A percentile compares a stretch with the other conserved stretches of the same genome.
phyloP scores from a whole-genome alignment of 1,284 basidiomycete genomes.

The Cryptococcus sp. region DNA sequence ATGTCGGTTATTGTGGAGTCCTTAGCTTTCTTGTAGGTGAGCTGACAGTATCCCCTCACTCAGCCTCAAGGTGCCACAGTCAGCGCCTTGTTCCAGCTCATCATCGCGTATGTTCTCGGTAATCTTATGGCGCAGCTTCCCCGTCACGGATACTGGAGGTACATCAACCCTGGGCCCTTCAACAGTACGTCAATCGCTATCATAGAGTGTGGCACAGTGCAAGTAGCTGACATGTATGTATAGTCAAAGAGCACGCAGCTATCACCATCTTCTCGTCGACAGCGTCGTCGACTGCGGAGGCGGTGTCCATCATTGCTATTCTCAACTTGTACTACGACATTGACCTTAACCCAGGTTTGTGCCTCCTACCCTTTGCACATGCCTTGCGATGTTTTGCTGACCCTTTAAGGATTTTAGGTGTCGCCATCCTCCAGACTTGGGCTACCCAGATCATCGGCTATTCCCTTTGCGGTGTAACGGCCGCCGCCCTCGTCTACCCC shows the following conservation, averaged over 20 bases:
- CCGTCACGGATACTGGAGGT: slow-evolving; percentile 53
- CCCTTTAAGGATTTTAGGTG: slow-evolving; percentile 5
- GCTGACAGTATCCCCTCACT: no score
- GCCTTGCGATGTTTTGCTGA: no score
- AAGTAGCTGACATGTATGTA: slow-evolving; percentile 8
- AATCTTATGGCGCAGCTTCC: slow-evolving; percentile 59
- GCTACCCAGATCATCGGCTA: slow-evolving; percentile 63
- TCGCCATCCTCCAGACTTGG: slow-evolving; percentile 60
- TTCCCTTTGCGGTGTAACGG: slow-evolving; percentile 61
- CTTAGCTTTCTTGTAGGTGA: no score
- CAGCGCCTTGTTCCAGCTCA: slow-evolving; percentile 57
- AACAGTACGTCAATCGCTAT: slow-evolving; percentile 54
- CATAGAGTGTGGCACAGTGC: no score
- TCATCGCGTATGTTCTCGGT: slow-evolving; percentile 63
- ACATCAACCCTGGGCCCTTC: slow-evolving; percentile 62
- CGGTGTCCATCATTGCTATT: slow-evolving; percentile 64
- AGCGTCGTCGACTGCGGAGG: slow-evolving; percentile 62
- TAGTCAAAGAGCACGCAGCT: slow-evolving; percentile 58
- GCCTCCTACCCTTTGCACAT: no score
- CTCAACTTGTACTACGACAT: slow-evolving; percentile 62
- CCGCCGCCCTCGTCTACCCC: slow-evolving; percentile 61
- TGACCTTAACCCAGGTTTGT: slow-evolving; percentile 53
- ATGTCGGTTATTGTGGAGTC: no score
- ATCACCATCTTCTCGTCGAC: slow-evolving; percentile 67
- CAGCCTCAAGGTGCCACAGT: slow-evolving; percentile 57